phyloP scores from a whole-genome alignment of 192 early-diverging fungal genomes.

The Linnemannia zychae region DNA sequence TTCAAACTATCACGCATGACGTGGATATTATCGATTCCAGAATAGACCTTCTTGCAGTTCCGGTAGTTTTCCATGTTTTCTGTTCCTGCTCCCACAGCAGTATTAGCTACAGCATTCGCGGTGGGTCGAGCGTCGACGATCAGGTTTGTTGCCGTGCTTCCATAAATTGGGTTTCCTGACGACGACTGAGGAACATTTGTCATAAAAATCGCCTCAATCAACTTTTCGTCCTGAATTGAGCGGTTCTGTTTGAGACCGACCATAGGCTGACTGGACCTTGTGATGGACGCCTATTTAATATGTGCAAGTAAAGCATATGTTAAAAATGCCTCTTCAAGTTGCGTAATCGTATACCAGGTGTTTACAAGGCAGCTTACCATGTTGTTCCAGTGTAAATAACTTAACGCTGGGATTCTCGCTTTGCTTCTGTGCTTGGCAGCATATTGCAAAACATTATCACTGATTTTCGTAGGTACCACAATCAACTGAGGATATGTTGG shows the following conservation, averaged over 20 bases:
- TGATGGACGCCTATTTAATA: constrained; percentile 79
- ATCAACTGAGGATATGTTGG: constrained; percentile 89
- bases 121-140: constrained; percentile 97
- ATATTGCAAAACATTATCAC: constrained; percentile 90
- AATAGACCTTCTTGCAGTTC: constrained; percentile 86
- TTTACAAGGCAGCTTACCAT: constrained; percentile 59
- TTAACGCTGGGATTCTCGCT: constrained; percentile 87
- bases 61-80: constrained; percentile 96
- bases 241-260: constrained; percentile 95
- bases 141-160: constrained; percentile 74
- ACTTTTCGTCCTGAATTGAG: constrained; percentile 97
- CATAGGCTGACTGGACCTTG: constrained; percentile 95
- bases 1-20: constrained; percentile 93
- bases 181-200: constrained; percentile 65
- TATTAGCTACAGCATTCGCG: constrained; percentile 94
- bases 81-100: constrained; percentile 93
- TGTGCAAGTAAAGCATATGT: not conserved
- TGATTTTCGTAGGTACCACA: constrained; percentile 89
- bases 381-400: constrained; percentile 89
- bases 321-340: not conserved
- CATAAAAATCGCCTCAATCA: constrained; percentile 92
- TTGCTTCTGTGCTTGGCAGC: constrained; percentile 94
- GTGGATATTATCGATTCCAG: constrained; percentile 99
- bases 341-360: not conserved
- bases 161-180: constrained; percentile 61